Evolutionary conservation across 2,329 filamentous ascomycete species (phyloP).

Genomic region (Pseudogymnoascus sp.): DNA sequence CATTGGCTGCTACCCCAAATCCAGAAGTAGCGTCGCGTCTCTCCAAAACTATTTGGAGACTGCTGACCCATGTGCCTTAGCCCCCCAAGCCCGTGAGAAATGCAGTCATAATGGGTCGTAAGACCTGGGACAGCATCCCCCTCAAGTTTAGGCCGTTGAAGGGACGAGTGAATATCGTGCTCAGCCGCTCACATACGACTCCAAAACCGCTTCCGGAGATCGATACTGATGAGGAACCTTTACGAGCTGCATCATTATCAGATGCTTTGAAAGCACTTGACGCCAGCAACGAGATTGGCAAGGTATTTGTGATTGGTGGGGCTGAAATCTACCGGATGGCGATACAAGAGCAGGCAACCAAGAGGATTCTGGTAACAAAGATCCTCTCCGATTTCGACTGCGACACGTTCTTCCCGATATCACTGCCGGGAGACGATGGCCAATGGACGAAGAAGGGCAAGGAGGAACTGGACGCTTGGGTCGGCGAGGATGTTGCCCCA

Average conservation of each 20-base stretch:
- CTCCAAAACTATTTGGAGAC: slow-evolving; percentile 11
- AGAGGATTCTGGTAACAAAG: slow-evolving; percentile 62
- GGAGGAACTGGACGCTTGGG: slow-evolving; percentile 53
- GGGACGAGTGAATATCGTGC: slow-evolving; percentile 73
- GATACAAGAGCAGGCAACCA: slow-evolving; percentile 51
- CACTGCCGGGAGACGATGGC: slow-evolving; percentile 38
- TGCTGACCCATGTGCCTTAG: slow-evolving; percentile 1
- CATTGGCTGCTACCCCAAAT: slow-evolving; percentile 29
- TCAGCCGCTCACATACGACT: slow-evolving; percentile 50
- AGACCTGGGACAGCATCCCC: slow-evolving; percentile 92
- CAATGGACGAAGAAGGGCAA: slow-evolving; percentile 50
- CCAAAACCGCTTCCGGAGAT: slow-evolving; percentile 13
- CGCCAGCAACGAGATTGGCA: slow-evolving; percentile 18
- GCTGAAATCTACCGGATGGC: slow-evolving; percentile 75
- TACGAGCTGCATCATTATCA: slow-evolving; percentile 54
- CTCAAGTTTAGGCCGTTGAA: slow-evolving; percentile 69
- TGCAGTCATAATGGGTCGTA: slow-evolving; percentile 93
- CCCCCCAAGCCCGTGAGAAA: slow-evolving; percentile 41
- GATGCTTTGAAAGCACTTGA: slow-evolving; percentile 41
- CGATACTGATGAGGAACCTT: slow-evolving; percentile 36
- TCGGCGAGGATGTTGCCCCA: slow-evolving; percentile 55
- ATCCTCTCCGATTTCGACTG: slow-evolving; percentile 66
- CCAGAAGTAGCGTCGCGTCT: not conserved
- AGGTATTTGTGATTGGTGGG: slow-evolving; percentile 82
- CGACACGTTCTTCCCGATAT: slow-evolving; percentile 67